Conservation (phyloP, 345 rosid genomes). For the Hirschfeldia incana region DNA sequence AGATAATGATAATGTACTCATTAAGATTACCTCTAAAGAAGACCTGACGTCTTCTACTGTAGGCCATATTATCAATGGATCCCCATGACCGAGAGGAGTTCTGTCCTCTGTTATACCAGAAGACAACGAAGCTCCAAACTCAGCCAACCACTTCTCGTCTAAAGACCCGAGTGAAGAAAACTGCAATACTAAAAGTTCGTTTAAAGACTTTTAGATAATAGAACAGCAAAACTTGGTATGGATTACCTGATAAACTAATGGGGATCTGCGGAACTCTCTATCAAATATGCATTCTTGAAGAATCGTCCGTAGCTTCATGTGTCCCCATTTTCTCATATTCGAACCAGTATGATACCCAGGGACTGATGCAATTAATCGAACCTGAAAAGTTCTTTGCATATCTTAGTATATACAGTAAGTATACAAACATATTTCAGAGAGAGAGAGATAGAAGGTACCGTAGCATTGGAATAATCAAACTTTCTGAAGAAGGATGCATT, state of each 20-base stretch:
- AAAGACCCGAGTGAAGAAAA: constrained; percentile 95
- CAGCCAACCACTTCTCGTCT: constrained; percentile 94
- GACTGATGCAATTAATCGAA: constrained; percentile 78
- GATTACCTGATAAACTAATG: constrained; percentile 85
- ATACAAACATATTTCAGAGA: neutral
- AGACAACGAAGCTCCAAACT: constrained; percentile 81
- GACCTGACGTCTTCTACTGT: constrained; percentile 88
- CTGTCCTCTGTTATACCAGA: constrained; percentile 75
- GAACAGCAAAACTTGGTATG: neutral
- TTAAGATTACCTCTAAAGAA: constrained; percentile 74
- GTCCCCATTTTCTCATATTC: constrained; percentile 85
- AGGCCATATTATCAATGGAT: constrained; percentile 88
- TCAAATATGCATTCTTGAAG: constrained; percentile 77
- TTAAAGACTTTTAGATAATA: no score
- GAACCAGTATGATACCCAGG: constrained; percentile 92
- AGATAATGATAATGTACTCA: neutral
- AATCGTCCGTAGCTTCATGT: constrained; percentile 73
- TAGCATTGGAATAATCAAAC: constrained; percentile 66
- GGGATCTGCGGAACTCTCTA: constrained; percentile 73
- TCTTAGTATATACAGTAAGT: neutral
- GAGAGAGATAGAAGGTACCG: constrained; percentile 45
- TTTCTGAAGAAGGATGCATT: constrained; percentile 81
- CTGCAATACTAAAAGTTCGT: constrained; percentile 14
- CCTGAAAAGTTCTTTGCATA: constrained; percentile 46
- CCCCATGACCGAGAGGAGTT: constrained; percentile 75